Evolutionary conservation across 2,329 filamentous ascomycete species (phyloP), one percentile per base, ranked within the genome.

Genomic region (Aspergillus phoenicis): DNA sequence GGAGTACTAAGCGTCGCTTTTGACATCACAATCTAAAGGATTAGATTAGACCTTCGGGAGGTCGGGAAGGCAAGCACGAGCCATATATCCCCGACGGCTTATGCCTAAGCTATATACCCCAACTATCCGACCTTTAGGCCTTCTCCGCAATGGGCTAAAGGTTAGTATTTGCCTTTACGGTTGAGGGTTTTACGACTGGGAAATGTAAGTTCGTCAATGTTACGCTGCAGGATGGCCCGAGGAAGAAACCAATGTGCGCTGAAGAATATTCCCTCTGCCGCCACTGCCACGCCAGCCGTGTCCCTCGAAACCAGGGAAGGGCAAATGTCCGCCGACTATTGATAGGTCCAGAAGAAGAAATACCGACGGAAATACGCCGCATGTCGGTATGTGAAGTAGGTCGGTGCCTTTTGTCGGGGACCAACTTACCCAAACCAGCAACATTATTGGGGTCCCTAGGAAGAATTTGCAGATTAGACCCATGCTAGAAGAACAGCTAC

Each of bases 21-120:
- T 45, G 41, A 45, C 41, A 45, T 20, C 6, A 5, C 5, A 22
- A 24, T 24, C 41, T 24, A 45, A 10, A 45, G 47, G 4, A 30
- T 33, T 30, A 30, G 28, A 28, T 33, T 30, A 30, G 47, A 28
- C 26, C 47, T 30, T 22, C 47, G 47, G 47, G 47, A 51, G 8
- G 26, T 33, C 47, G 47, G 47, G 47, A 51, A 51, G 26, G 17
- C 47, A 51, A 51, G 47, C 47, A 51, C 47, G 47, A 51, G 47
- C 47, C 26, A 51, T 51, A 28, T 49, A n/a, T 24, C 13, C 45
- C 22, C 41, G 22, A 11, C 41, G 17, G 41, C 41, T 26, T 24
- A 15, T 26, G 24, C 45, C 10, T 49, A n/a, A 28, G 47, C 47
- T 28, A 28, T 13, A 10, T n/a, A 6, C n/a, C 17, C 47, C 26